A percentile compares a stretch with the other conserved stretches of the same genome.
Evolutionary conservation across 179 eudicot genomes (phyloP).

Genomic region (Sideroxylon spinosum): DNA sequence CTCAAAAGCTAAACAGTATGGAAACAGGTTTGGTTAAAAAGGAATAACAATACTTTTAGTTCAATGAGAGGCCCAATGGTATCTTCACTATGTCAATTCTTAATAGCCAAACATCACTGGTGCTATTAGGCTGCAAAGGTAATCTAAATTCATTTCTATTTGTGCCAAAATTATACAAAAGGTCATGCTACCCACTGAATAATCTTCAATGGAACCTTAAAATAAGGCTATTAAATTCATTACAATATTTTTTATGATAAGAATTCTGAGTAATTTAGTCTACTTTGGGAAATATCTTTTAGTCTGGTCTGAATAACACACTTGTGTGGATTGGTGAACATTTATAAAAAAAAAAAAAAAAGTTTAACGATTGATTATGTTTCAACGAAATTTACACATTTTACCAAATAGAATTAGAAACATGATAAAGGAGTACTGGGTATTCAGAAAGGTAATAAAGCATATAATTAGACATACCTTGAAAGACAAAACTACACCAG

Average conservation of each 20-base stretch:
- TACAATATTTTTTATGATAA: neutral
- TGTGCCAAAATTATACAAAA: neutral
- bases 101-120: neutral
- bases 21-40: neutral
- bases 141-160: neutral
- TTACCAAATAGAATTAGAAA: neutral
- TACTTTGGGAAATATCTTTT: neutral
- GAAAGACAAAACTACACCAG: slow-evolving; percentile 77
- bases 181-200: neutral
- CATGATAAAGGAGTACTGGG: neutral
- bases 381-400: neutral
- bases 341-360: neutral
- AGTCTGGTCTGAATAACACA: neutral
- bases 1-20: neutral
- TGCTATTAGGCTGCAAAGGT: neutral
- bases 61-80: neutral
- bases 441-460: slow-evolving; percentile 10
- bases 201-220: neutral
- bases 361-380: neutral
- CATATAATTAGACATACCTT: slow-evolving; percentile 45
- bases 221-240: neutral
- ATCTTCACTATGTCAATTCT: neutral
- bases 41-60: neutral
- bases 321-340: neutral
- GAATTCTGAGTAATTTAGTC: neutral